phyloP scores from a whole-genome alignment of 2,329 filamentous ascomycete genomes.

The Aspergillus persii region DNA sequence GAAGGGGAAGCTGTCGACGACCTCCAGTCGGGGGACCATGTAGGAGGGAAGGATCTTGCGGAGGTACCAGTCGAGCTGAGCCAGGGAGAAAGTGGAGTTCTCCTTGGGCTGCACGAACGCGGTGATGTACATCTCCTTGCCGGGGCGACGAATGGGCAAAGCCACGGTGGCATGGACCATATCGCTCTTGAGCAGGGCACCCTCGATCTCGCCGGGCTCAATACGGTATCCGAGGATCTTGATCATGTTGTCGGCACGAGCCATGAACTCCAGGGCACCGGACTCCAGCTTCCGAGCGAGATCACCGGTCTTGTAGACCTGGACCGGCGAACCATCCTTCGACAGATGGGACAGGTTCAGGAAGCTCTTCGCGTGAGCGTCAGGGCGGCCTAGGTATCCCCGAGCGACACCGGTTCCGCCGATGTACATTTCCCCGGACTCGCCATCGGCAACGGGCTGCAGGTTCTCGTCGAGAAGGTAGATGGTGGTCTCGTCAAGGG shows the following conservation, averaged over 20 bases:
- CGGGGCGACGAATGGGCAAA: background rate
- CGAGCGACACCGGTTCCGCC: background rate
- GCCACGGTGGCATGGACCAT: background rate
- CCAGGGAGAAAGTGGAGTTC: background rate
- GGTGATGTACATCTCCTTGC: background rate
- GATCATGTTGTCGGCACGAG: background rate
- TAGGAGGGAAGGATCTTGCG: background rate
- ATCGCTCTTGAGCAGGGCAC: background rate
- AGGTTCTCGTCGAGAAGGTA: background rate
- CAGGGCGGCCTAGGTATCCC: background rate
- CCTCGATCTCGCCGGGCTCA: background rate
- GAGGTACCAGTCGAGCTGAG: background rate
- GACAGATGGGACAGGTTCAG: background rate
- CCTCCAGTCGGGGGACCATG: background rate
- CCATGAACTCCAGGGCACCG: background rate
- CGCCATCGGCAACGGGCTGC: background rate
- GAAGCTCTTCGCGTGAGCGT: background rate
- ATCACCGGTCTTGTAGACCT: background rate
- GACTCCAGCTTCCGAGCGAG: background rate
- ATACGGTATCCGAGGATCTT: constrained; percentile 2
- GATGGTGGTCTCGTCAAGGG: background rate
- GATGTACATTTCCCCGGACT: background rate
- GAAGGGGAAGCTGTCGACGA: background rate
- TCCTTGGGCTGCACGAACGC: background rate
- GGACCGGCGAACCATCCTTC: background rate